These are phyloP conservation scores for Ophiostoma novo-ulmi DNA, from an alignment of 2,329 filamentous ascomycete genomes.

Conservation along the genomic window DNA sequence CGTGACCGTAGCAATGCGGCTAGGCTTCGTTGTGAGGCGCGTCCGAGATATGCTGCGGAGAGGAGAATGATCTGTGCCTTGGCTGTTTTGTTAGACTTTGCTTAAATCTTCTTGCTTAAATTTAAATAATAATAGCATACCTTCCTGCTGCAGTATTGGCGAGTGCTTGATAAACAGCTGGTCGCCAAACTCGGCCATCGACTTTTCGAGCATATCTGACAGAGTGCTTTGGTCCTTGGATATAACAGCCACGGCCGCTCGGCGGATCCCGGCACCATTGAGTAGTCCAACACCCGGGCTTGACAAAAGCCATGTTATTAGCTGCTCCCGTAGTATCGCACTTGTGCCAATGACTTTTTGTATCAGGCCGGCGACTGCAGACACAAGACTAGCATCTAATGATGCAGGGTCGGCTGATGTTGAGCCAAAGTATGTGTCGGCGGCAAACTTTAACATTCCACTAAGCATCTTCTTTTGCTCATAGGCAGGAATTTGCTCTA, in stretches of 20 bases:
- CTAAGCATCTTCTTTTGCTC: slow-evolving; percentile 44
- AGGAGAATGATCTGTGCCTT: slow-evolving; percentile 76
- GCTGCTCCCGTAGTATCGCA: slow-evolving; percentile 45
- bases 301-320: slow-evolving; percentile 61
- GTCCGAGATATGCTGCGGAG: slow-evolving; percentile 68
- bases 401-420: slow-evolving; percentile 14
- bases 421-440: slow-evolving; percentile 40
- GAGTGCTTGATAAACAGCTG: slow-evolving; percentile 81
- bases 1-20: slow-evolving; percentile 65
- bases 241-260: slow-evolving; percentile 58
- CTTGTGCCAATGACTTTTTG: slow-evolving; percentile 45
- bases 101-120: neutral
- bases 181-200: slow-evolving; percentile 72
- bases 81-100: slow-evolving; percentile 44
- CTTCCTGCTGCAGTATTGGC: slow-evolving; percentile 82
- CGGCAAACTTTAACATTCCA: slow-evolving; percentile 41
- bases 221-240: slow-evolving; percentile 45
- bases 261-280: slow-evolving; percentile 58
- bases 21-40: slow-evolving; percentile 60
- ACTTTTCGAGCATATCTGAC: slow-evolving; percentile 58
- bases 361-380: slow-evolving; percentile 56
- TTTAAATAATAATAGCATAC: slow-evolving; percentile 40
- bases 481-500: slow-evolving; percentile 37
- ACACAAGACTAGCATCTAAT: slow-evolving; percentile 39
- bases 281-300: slow-evolving; percentile 59